Evolutionary conservation across 768 basidiomycete species (phyloP).

Genomic region (Boletus sp.): DNA sequence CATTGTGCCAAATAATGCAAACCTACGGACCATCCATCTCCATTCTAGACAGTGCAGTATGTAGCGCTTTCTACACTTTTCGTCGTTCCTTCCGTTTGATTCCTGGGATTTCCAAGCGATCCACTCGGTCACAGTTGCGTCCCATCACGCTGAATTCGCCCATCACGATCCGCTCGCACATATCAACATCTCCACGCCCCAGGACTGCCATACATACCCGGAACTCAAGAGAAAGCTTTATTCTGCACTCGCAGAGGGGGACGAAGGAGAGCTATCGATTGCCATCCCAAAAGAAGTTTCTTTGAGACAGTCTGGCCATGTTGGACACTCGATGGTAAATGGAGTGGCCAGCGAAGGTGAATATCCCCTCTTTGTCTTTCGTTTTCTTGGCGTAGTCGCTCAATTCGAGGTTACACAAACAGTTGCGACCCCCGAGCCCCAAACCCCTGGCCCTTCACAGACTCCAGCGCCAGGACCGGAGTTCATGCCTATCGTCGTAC

Average conservation of each 20-base stretch:
- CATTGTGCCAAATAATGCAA: conserved; percentile 73
- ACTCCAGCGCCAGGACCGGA: conserved; percentile 49
- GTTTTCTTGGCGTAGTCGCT: neutral
- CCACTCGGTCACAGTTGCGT: conserved; percentile 69
- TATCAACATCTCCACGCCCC: conserved; percentile 61
- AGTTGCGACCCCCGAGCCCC: conserved; percentile 84
- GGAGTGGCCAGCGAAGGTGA: conserved; percentile 58
- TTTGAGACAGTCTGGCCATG: conserved; percentile 56
- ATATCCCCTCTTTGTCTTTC: conserved; percentile 5
- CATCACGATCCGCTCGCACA: conserved; percentile 74
- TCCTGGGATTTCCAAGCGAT: conserved; percentile 47
- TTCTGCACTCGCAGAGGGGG: conserved; percentile 84
- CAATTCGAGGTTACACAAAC: conserved; percentile 2
- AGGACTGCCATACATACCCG: conserved; percentile 85
- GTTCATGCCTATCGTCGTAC: conserved; percentile 72
- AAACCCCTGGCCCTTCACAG: conserved; percentile 52
- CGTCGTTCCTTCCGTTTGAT: conserved; percentile 24
- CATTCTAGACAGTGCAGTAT: conserved; percentile 86
- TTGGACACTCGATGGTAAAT: conserved; percentile 36
- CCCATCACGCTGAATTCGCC: conserved; percentile 72
- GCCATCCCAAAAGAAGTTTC: conserved; percentile 74
- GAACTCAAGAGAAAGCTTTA: conserved; percentile 93
- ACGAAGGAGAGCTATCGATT: conserved; percentile 94
- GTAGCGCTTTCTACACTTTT: conserved; percentile 30
- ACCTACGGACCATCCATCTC: conserved; percentile 81